Percentiles rank a stretch among this genome's conserved stretches.
These are phyloP conservation scores for Cladosporium sp. DNA, from an alignment of 2,329 filamentous ascomycete species.

Conservation along the genomic window DNA sequence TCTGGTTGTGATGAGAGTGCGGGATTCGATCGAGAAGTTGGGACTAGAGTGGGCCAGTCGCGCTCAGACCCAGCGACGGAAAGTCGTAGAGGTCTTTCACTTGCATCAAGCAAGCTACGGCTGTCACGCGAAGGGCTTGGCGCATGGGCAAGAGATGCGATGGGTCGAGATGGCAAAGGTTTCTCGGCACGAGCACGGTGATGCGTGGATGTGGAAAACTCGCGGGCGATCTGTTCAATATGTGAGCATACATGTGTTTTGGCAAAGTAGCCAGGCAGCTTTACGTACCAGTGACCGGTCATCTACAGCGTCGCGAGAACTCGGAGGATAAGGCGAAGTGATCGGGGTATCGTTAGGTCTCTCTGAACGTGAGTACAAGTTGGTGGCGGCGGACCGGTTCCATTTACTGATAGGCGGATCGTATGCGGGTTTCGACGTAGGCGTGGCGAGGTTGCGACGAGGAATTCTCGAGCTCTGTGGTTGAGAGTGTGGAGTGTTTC, in stretches of 20 bases:
- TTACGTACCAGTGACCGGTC: conserved; percentile 8
- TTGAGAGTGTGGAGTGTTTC: conserved; percentile 22
- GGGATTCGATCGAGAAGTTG: conserved; percentile 15
- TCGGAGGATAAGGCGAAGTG: background rate
- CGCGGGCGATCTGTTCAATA: background rate
- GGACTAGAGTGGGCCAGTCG: conserved; percentile 31
- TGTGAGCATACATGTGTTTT: background rate
- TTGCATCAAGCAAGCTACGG: conserved; percentile 44
- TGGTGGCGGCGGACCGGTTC: background rate
- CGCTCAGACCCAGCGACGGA: conserved; percentile 20
- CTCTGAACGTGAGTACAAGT: background rate
- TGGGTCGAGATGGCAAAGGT: conserved; percentile 44
- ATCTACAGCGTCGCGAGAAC: background rate
- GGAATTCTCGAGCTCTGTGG: conserved; percentile 35
- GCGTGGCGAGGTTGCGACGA: conserved; percentile 26
- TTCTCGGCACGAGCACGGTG: conserved; percentile 34
- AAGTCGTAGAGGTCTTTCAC: conserved; percentile 34
- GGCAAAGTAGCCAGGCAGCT: background rate
- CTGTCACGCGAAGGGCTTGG: conserved; percentile 41
- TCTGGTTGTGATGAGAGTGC: background rate
- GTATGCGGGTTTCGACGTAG: conserved; percentile 13
- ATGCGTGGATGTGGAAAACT: background rate
- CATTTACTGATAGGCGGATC: conserved; percentile 14
- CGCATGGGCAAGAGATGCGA: conserved; percentile 36
- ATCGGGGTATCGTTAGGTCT: background rate